Evolutionary conservation across 257 asterid genomes (phyloP), one percentile per base, ranked within the genome.

Genomic region (Solanum corneliomulleri): DNA sequence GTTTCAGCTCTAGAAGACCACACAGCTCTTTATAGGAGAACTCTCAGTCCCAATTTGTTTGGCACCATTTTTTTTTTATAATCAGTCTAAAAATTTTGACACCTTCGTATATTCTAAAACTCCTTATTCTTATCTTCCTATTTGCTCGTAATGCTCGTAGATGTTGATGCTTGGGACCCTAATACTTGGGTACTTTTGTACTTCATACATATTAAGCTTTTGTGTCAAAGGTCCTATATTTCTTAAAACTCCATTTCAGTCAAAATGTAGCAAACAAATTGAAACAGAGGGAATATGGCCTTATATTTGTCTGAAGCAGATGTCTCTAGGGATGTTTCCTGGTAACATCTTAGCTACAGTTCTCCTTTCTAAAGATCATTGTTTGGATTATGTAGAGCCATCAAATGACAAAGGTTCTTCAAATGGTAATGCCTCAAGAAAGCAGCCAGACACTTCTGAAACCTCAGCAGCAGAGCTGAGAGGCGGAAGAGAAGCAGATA

Each of bases 301-400:
- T 49, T 81, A 49, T 49, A 49, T 29, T 41, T 81, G 45, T 81
- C 85, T 33, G 12, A 52, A 78, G 37, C 35, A 84, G 69, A 86
- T 52, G 72, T 72, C 60, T 45, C 75, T 49, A 33, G 58, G 81
- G 47, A 60, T 52, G 41, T n/a, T 85, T 72, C 66, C 56, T 56
- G 23, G 77, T 52, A 68, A 87, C 18, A 11, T 83, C 72, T 39
- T n/a, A 81, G 49, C 70, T 56, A 29, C 71, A 33, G 56, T 42
- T 58, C n/a, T 33, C 75, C 49, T 75, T 56, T 77, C 82, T 86
- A 78, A 86, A 31, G 15, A 25, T 52, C 88, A 72, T 72, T 86
- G 11, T 86, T 72, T 64, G 60, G 23, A 76, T 80, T 90, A 88
- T 86, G 82, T 95, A 95, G 99, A 80, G 85, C 89, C 89, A 72